These are phyloP conservation scores for Lepiota venenata DNA, from an alignment of 768 basidiomycete genomes.

Conservation along the genomic window DNA sequence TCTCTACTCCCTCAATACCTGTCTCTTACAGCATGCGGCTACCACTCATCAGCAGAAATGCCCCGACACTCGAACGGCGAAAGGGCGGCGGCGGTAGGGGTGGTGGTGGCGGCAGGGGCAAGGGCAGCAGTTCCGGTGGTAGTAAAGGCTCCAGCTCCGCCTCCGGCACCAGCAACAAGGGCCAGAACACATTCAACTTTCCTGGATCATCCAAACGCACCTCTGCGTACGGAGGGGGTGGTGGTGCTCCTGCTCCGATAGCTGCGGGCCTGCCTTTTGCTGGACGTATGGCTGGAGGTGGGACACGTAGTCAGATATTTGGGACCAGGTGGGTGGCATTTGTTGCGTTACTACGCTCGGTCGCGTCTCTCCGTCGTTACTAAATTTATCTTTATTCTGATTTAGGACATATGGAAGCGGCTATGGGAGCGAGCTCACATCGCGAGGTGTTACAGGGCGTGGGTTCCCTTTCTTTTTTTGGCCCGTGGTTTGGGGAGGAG, in stretches of 20 bases:
- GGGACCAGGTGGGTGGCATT: constrained; percentile 35
- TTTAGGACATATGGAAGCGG: constrained; percentile 56
- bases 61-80: constrained; percentile 3
- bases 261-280: constrained; percentile 38
- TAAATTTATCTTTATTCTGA: not conserved
- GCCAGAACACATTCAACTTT: not conserved
- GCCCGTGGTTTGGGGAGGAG: constrained; percentile 48
- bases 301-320: constrained; percentile 35
- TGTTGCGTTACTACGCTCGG: not conserved
- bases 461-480: constrained; percentile 63
- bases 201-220: not conserved
- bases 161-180: not conserved
- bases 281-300: constrained; percentile 48
- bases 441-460: constrained; percentile 40
- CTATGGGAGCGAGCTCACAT: constrained; percentile 34
- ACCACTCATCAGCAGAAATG: not conserved
- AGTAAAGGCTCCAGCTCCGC: not conserved
- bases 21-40: not conserved
- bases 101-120: not conserved
- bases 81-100: constrained; percentile 12
- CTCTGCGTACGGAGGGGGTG: constrained; percentile 14
- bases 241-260: constrained; percentile 27
- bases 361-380: not conserved
- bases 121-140: not conserved
- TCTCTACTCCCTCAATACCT: not conserved